Percentiles rank a stretch among this genome's conserved stretches.
phyloP scores from a whole-genome alignment of 2,329 filamentous ascomycete species.

The Fusarium verrucosum region DNA sequence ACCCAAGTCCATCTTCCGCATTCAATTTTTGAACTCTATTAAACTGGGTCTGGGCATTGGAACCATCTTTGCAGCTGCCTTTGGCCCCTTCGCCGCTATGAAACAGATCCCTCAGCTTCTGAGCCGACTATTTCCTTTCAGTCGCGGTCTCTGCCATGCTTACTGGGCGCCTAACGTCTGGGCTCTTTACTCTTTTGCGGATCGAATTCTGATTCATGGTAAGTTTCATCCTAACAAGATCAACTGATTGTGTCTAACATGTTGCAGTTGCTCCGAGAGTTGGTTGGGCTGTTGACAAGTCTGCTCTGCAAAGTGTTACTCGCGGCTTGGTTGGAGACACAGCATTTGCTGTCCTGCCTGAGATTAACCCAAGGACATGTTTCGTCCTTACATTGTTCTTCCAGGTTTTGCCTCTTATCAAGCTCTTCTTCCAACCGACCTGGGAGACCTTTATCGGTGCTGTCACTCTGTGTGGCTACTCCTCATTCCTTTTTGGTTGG shows the following conservation, averaged over 20 bases:
- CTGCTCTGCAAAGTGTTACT: constrained; percentile 87
- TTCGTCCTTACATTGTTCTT: constrained; percentile 85
- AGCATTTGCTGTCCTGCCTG: constrained; percentile 89
- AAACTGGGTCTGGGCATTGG: constrained; percentile 82
- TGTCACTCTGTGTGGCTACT: constrained; percentile 91
- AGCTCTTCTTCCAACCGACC: constrained; percentile 80
- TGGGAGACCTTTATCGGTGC: constrained; percentile 92
- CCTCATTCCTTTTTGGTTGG: constrained; percentile 97
- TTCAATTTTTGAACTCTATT: constrained; percentile 79
- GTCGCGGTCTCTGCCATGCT: constrained; percentile 91
- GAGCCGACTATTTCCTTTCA: constrained; percentile 90
- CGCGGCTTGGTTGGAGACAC: constrained; percentile 93
- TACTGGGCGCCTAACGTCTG: constrained; percentile 99
- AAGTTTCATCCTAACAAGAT: constrained; percentile 45
- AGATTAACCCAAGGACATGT: constrained; percentile 81
- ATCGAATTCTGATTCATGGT: constrained; percentile 85
- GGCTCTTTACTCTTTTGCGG: constrained; percentile 94
- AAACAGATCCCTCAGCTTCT: constrained; percentile 86
- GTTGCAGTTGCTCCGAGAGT: constrained; percentile 79
- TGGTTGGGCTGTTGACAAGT: constrained; percentile 75
- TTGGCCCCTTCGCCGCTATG: constrained; percentile 87
- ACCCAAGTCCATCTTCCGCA: constrained; percentile 76
- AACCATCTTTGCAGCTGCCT: constrained; percentile 78
- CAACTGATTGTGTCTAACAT: constrained; percentile 14
- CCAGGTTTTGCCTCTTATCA: constrained; percentile 80